These are phyloP conservation scores for Aspergillus fructus DNA, from an alignment of 2,329 filamentous ascomycete genomes.

Conservation along the genomic window DNA sequence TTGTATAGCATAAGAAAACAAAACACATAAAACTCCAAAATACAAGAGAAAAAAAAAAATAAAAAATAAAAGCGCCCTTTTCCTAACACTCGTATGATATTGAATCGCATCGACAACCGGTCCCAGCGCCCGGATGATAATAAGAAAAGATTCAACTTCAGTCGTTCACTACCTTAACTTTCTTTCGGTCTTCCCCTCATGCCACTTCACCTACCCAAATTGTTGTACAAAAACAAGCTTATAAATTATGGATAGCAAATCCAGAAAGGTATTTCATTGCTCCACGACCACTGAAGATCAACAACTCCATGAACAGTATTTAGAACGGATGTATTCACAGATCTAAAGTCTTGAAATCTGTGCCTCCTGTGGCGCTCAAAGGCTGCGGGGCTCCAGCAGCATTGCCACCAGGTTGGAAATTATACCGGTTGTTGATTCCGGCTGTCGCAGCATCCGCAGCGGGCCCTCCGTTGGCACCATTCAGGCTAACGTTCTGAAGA, in stretches of 20 bases:
- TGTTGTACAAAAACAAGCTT: conserved; percentile 4
- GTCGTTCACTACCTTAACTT: background rate
- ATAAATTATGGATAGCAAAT: conserved; percentile 1
- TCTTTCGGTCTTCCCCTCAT: background rate
- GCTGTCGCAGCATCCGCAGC: conserved; percentile 32
- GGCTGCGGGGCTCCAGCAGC: conserved; percentile 34
- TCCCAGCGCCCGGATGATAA: background rate
- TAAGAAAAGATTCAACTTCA: background rate
- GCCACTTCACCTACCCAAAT: background rate
- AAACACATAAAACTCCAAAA: conserved; percentile 4
- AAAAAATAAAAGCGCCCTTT: conserved; percentile 3
- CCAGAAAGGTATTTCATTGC: background rate
- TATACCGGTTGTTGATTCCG: conserved; percentile 41
- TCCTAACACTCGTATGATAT: conserved; percentile 5
- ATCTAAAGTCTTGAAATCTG: conserved; percentile 44
- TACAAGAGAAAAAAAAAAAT: background rate
- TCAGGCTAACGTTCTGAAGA: conserved; percentile 50
- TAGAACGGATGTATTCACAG: conserved; percentile 28
- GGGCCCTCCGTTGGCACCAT: conserved; percentile 42
- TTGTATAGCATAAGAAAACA: background rate
- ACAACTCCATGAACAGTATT: background rate
- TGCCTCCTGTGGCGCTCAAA: conserved; percentile 40
- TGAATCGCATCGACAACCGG: background rate
- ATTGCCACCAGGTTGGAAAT: conserved; percentile 39
- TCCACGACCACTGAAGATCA: background rate